These are phyloP conservation scores for Capsella rubella DNA, from an alignment of 441 rosid genomes.

Conservation along the genomic window DNA sequence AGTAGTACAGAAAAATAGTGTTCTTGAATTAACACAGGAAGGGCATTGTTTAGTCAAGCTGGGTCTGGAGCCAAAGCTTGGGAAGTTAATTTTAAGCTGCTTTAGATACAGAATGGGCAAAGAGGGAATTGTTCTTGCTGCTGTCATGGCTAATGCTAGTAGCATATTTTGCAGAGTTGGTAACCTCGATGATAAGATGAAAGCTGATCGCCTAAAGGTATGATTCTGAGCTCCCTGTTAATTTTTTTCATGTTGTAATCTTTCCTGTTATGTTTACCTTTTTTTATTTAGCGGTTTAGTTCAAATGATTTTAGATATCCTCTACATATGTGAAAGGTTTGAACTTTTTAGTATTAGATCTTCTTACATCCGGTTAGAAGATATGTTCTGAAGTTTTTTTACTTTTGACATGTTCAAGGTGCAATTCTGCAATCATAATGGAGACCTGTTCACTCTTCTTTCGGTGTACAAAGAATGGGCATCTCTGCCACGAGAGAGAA, in stretches of 20 bases:
- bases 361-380: conserved; percentile 4
- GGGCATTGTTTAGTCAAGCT: conserved; percentile 75
- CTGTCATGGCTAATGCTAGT: conserved; percentile 90
- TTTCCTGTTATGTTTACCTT: neutral
- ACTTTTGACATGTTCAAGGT: conserved; percentile 42
- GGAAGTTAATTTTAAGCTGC: conserved; percentile 77
- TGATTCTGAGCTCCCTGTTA: conserved; percentile 19
- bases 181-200: conserved; percentile 64
- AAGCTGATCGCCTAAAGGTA: conserved; percentile 81
- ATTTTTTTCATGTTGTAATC: neutral
- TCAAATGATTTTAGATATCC: neutral
- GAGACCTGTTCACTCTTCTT: conserved; percentile 88
- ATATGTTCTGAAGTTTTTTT: conserved; percentile 28
- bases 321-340: neutral
- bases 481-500: conserved; percentile 51
- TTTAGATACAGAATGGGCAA: conserved; percentile 56
- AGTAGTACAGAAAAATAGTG: conserved; percentile 49
- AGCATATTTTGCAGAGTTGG: conserved; percentile 95
- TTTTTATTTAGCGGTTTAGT: neutral
- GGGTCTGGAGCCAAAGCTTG: conserved; percentile 92
- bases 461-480: conserved; percentile 89
- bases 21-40: conserved; percentile 64
- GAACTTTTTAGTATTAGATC: neutral
- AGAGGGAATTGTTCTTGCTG: conserved; percentile 94
- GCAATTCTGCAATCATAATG: conserved; percentile 77